Evolutionary conservation across 2,329 filamentous ascomycete species (phyloP).

Genomic region (Epichloe uncinata): DNA sequence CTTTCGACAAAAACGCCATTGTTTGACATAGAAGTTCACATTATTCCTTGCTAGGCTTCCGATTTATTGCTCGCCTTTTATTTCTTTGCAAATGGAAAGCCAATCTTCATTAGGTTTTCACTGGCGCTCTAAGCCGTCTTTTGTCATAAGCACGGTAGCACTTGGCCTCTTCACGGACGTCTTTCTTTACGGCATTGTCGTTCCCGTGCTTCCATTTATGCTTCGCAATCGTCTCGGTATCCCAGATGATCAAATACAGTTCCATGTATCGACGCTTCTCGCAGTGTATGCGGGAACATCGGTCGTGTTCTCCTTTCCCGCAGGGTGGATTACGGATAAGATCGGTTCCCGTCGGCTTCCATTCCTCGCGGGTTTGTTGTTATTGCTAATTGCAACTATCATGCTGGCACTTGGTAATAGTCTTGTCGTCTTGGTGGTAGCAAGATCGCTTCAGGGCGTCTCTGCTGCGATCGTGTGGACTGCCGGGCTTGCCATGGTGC

Average conservation of each 20-base stretch:
- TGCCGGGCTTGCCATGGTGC: neutral
- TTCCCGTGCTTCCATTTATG: slow-evolving; percentile 5
- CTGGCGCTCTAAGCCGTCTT: neutral
- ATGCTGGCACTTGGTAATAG: neutral
- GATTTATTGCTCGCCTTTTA: too few species aligned
- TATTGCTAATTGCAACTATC: neutral
- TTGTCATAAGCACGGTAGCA: slow-evolving; percentile 1
- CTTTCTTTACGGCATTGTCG: slow-evolving; percentile 7
- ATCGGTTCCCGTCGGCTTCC: neutral
- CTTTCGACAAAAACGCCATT: too few species aligned
- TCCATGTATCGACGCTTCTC: neutral
- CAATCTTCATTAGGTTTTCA: neutral
- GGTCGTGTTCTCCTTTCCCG: neutral
- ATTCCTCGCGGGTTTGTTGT: neutral
- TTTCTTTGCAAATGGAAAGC: neutral
- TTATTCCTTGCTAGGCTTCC: too few species aligned
- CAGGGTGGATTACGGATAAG: neutral
- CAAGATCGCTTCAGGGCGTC: neutral
- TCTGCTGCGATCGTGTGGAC: neutral
- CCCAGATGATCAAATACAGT: neutral
- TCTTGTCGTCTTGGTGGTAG: neutral
- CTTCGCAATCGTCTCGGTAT: slow-evolving; percentile 4
- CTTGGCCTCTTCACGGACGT: slow-evolving; percentile 6
- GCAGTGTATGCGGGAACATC: neutral
- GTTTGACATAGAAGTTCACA: too few species aligned